These are phyloP conservation scores for Emericellopsis cladophorae DNA, from an alignment of 2,329 filamentous ascomycete genomes.

Conservation along the genomic window DNA sequence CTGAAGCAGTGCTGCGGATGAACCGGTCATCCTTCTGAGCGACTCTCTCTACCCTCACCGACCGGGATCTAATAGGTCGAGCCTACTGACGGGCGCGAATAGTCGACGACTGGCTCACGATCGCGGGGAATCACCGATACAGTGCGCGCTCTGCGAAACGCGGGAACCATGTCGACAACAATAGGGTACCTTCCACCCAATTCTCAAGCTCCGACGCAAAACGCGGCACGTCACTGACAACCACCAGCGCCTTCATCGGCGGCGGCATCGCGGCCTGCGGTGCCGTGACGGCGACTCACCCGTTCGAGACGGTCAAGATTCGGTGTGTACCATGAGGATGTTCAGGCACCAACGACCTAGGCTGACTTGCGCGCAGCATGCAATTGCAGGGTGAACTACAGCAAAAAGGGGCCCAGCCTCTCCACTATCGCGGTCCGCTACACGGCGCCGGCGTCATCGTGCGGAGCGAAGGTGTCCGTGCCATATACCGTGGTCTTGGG, in stretches of 20 bases:
- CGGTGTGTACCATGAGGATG: conserved; percentile 39
- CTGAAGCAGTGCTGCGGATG: too few species aligned
- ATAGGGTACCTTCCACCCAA: conserved; percentile 18
- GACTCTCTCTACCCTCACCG: too few species aligned
- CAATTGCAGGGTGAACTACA: conserved; percentile 95
- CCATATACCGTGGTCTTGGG: conserved; percentile 79
- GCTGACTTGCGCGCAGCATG: conserved; percentile 41
- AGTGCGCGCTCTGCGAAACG: too few species aligned
- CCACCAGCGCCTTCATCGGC: conserved; percentile 70
- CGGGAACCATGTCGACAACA: conserved; percentile 35
- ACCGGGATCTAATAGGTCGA: too few species aligned
- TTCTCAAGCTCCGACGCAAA: neutral
- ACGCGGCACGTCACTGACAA: conserved; percentile 4
- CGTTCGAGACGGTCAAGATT: conserved; percentile 98
- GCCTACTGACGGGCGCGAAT: too few species aligned
- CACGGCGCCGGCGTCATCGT: conserved; percentile 87
- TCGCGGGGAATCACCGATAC: too few species aligned
- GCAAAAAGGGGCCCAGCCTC: conserved; percentile 69
- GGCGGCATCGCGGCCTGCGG: conserved; percentile 95
- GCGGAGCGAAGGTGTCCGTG: conserved; percentile 75
- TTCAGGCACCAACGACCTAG: neutral
- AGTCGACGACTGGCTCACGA: too few species aligned
- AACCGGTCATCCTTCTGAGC: too few species aligned
- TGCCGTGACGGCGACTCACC: conserved; percentile 93
- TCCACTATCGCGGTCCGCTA: conserved; percentile 81